These are phyloP conservation scores for Fusarium sp. DNA, from an alignment of 2,329 filamentous ascomycete species.

Conservation along the genomic window DNA sequence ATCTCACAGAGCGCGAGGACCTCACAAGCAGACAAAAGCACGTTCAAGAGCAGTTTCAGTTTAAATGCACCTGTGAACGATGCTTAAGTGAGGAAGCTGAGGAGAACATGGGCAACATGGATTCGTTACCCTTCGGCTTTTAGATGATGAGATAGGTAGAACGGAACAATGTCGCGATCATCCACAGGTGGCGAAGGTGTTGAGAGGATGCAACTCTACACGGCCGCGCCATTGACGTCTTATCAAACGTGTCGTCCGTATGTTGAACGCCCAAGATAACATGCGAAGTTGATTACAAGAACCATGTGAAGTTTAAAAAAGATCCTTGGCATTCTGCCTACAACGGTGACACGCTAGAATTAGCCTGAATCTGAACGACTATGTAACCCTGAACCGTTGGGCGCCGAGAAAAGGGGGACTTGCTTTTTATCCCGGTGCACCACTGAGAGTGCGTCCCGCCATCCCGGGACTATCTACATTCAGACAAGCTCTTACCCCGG, in stretches of 20 bases:
- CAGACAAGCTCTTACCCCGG: not conserved
- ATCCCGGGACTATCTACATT: not conserved
- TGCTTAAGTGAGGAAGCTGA: slow-evolving; percentile 45
- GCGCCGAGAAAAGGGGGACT: not conserved
- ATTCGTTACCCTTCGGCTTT: slow-evolving; percentile 40
- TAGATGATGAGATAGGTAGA: not conserved
- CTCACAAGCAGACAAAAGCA: slow-evolving; percentile 36
- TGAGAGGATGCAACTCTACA: too few species aligned
- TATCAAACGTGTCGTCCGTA: too few species aligned
- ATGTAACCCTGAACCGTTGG: too few species aligned
- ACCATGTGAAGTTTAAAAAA: too few species aligned
- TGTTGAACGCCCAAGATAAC: too few species aligned
- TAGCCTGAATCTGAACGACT: too few species aligned
- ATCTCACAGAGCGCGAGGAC: slow-evolving; percentile 36
- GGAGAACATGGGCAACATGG: slow-evolving; percentile 41
- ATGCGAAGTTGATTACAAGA: too few species aligned
- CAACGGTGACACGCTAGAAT: too few species aligned
- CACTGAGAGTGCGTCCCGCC: not conserved
- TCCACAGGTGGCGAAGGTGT: too few species aligned
- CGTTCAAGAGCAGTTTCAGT: slow-evolving; percentile 44
- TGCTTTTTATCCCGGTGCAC: not conserved
- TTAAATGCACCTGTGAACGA: slow-evolving; percentile 46
- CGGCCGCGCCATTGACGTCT: too few species aligned
- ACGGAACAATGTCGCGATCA: not conserved
- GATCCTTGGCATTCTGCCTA: too few species aligned